phyloP scores from a whole-genome alignment of 2,329 filamentous ascomycete species.

The Zasmidium cellare region DNA sequence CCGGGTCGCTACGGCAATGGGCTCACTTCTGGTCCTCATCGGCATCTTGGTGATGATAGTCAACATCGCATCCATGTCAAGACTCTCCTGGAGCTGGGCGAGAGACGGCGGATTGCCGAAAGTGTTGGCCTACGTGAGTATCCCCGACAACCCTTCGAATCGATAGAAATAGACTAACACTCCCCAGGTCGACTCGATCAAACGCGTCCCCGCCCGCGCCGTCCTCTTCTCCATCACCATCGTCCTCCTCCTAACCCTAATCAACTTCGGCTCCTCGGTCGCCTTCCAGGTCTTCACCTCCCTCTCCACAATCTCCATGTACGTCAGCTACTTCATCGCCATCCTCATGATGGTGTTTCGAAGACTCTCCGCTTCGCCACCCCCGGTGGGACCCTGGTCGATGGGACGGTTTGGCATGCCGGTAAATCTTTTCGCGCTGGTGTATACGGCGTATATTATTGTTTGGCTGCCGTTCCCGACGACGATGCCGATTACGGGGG shows the following conservation, averaged over 20 bases:
- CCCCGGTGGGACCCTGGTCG: slow-evolving; percentile 21
- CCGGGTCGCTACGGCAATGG: slow-evolving; percentile 22
- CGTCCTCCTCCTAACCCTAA: slow-evolving; percentile 22
- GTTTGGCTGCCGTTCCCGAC: slow-evolving; percentile 27
- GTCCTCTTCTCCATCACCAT: slow-evolving; percentile 24
- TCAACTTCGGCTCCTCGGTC: slow-evolving; percentile 23
- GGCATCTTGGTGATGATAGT: slow-evolving; percentile 13
- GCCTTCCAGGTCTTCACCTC: slow-evolving; percentile 27
- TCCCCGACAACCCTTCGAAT: background rate
- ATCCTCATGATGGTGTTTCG: slow-evolving; percentile 23
- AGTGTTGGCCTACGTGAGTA: slow-evolving; percentile 25
- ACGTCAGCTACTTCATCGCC: slow-evolving; percentile 28
- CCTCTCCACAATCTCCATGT: slow-evolving; percentile 26
- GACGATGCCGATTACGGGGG: slow-evolving; percentile 24
- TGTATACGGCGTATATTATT: slow-evolving; percentile 25
- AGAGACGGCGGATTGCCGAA: slow-evolving; percentile 27
- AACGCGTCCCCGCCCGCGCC: slow-evolving; percentile 23
- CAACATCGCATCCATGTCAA: slow-evolving; percentile 26
- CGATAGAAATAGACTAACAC: background rate
- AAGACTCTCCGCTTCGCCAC: slow-evolving; percentile 10
- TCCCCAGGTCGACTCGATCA: slow-evolving; percentile 14
- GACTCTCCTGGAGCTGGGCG: slow-evolving; percentile 29
- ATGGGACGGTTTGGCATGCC: slow-evolving; percentile 22
- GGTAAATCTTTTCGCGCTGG: slow-evolving; percentile 26
- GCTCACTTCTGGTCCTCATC: slow-evolving; percentile 12